Evolutionary conservation across 2,329 filamentous ascomycete species (phyloP).

Genomic region (Monosporascus sp.): DNA sequence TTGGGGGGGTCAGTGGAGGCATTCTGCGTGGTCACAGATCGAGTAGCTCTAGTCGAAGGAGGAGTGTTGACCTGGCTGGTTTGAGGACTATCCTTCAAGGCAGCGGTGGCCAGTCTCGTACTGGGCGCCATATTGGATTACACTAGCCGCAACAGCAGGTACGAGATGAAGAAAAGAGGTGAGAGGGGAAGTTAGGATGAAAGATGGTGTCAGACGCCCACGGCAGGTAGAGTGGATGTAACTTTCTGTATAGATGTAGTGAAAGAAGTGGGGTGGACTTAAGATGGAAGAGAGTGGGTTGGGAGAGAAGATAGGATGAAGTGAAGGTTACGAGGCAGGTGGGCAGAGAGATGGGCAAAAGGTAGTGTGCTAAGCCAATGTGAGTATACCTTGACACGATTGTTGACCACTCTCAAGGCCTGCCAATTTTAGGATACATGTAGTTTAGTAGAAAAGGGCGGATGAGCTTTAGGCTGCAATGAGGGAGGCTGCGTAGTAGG

Average conservation of each 20-base stretch:
- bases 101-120: constrained; percentile 14
- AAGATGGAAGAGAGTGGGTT: neutral
- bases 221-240: neutral
- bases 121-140: constrained; percentile 18
- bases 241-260: neutral
- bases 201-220: neutral
- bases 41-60: neutral
- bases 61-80: neutral
- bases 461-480: no score
- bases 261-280: neutral
- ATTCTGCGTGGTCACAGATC: neutral
- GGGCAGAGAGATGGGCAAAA: no score
- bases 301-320: neutral
- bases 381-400: no score
- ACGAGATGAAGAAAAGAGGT: neutral
- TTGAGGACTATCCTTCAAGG: neutral
- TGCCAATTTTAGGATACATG: no score
- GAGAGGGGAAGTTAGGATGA: neutral
- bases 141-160: neutral
- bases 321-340: neutral
- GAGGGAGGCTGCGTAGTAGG: no score
- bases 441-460: no score
- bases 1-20: constrained; percentile 11
- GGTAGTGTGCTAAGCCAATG: no score
- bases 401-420: no score